Evolutionary conservation across 306 rosid genomes (phyloP).

Genomic region (Canavalia ensiformis): DNA sequence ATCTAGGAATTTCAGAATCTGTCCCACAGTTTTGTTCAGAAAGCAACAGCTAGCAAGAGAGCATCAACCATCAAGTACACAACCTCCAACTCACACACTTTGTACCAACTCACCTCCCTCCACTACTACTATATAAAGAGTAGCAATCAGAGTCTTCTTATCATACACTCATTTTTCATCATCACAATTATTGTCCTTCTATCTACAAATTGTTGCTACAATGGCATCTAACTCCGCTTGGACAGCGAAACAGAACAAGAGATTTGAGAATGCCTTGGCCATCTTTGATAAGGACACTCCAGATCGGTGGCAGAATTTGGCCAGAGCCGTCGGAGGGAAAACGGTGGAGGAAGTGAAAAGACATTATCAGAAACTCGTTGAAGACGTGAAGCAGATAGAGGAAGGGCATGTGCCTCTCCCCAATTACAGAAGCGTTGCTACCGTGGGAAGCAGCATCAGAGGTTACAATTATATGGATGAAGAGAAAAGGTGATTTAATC

Average conservation of each 20-base stretch:
- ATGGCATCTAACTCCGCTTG: constrained; percentile 68
- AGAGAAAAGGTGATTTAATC: constrained; percentile 58
- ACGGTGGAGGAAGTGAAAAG: constrained; percentile 76
- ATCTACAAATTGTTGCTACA: background rate
- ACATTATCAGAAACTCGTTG: constrained; percentile 74
- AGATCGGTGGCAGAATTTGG: constrained; percentile 76
- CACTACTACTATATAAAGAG: constrained; percentile 58
- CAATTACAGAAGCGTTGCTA: constrained; percentile 54
- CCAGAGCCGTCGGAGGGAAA: constrained; percentile 80
- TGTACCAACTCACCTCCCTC: background rate
- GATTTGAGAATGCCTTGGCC: constrained; percentile 81
- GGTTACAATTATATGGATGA: constrained; percentile 55
- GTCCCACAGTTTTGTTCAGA: constrained; percentile 57
- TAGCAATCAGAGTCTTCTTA: constrained; percentile 37
- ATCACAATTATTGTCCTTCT: background rate
- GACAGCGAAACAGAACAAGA: constrained; percentile 78
- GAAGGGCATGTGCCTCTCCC: constrained; percentile 77
- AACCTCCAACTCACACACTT: constrained; percentile 26
- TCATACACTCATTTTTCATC: background rate
- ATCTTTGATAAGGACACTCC: constrained; percentile 69
- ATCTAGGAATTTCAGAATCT: constrained; percentile 31
- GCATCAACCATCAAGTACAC: constrained; percentile 35
- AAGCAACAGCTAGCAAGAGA: constrained; percentile 48
- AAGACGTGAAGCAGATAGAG: constrained; percentile 73
- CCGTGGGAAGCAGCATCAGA: constrained; percentile 35